Conservation (phyloP, 2,329 filamentous ascomycete genomes). For the Fusarium hostae region DNA sequence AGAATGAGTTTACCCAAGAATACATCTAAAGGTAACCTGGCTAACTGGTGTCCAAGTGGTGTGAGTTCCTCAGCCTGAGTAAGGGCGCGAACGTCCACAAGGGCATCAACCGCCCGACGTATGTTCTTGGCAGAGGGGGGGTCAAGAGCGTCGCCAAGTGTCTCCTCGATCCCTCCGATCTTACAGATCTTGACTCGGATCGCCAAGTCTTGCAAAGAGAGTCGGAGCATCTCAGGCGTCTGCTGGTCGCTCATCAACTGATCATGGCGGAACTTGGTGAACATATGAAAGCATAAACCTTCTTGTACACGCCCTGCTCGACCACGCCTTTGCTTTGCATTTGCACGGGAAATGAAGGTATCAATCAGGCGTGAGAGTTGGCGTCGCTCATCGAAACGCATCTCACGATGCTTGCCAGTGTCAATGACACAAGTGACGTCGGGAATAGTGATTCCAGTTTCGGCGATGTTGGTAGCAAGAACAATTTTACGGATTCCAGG, state of each 20-base stretch:
- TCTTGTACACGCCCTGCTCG: conserved; percentile 95
- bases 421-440: conserved; percentile 98
- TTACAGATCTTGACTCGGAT: conserved; percentile 98
- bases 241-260: conserved; percentile 88
- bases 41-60: conserved; percentile 84
- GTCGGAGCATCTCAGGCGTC: conserved; percentile 93
- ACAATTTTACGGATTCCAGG: conserved; percentile 90
- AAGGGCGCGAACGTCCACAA: conserved; percentile 91
- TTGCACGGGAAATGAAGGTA: conserved; percentile 93
- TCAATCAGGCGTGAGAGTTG: conserved; percentile 92
- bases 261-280: conserved; percentile 90
- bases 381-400: conserved; percentile 93
- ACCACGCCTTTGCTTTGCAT: conserved; percentile 93
- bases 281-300: conserved; percentile 94
- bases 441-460: conserved; percentile 98
- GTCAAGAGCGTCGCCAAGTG: conserved; percentile 86
- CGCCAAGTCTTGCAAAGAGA: conserved; percentile 93
- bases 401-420: conserved; percentile 95
- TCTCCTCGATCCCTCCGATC: conserved; percentile 91
- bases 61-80: conserved; percentile 86
- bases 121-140: conserved; percentile 93
- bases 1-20: conserved; percentile 95
- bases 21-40: conserved; percentile 89
- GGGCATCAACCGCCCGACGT: conserved; percentile 87
- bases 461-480: conserved; percentile 96